Conservation (phyloP, 2,329 filamentous ascomycete genomes). For the Lecanosticta acicola region DNA sequence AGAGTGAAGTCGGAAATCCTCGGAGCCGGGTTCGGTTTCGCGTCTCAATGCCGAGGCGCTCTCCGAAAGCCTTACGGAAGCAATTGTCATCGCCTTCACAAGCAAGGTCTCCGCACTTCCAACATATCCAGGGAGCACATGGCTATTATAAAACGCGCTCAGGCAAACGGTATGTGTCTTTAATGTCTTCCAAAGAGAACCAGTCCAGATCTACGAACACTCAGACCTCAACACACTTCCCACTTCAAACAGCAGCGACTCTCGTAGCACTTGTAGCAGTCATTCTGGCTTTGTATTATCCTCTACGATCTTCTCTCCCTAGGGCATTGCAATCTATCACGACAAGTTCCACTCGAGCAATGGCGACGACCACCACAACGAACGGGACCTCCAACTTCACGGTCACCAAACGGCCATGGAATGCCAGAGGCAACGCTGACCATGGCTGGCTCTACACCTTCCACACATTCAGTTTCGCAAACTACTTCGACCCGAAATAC, state of each 20-base stretch:
- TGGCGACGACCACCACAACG: constrained; percentile 33
- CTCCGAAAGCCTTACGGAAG: neutral
- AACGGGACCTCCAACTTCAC: constrained; percentile 40
- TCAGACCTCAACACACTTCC: constrained; percentile 10
- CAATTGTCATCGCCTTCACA: constrained; percentile 1
- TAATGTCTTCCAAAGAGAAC: constrained; percentile 23
- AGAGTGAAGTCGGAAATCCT: neutral
- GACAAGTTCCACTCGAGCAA: constrained; percentile 28
- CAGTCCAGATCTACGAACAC: constrained; percentile 5
- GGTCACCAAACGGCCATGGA: constrained; percentile 68
- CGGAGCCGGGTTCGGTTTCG: neutral
- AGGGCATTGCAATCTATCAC: constrained; percentile 26
- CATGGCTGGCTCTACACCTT: constrained; percentile 86
- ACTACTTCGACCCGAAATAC: constrained; percentile 61
- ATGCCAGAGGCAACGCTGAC: constrained; percentile 66
- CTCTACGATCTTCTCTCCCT: constrained; percentile 35
- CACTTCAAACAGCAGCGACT: constrained; percentile 27
- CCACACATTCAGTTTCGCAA: constrained; percentile 80
- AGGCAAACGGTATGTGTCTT: constrained; percentile 8
- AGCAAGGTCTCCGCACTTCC: neutral
- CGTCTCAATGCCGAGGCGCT: neutral
- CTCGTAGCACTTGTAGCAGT: constrained; percentile 36
- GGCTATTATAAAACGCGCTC: constrained; percentile 12
- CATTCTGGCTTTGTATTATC: constrained; percentile 42
- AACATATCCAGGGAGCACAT: neutral